Percentiles rank a stretch among this genome's conserved stretches.
Evolutionary conservation across 108 stramenopile genomes (phyloP).

Genomic region (Heterococcus sp.): DNA sequence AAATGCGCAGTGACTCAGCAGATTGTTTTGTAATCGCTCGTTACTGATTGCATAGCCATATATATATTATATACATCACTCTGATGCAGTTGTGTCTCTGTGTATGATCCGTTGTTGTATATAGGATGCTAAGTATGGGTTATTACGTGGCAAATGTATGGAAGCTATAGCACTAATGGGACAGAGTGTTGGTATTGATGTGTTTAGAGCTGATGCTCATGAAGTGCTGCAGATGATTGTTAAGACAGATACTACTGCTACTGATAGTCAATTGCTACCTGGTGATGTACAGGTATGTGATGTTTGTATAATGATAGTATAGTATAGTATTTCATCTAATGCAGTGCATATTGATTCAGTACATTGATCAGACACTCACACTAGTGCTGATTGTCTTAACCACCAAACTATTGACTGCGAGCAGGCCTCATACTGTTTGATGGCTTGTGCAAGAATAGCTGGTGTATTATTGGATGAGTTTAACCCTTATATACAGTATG

Average conservation of each 20-base stretch:
- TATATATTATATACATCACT: too few species aligned
- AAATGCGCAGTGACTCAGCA: not conserved
- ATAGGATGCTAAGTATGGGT: not conserved
- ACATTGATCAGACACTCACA: too few species aligned
- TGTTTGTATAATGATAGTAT: not conserved
- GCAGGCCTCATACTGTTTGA: not conserved
- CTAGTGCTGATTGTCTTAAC: too few species aligned
- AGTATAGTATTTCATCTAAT: too few species aligned
- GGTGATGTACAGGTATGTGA: not conserved
- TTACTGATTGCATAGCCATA: too few species aligned
- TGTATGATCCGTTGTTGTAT: too few species aligned
- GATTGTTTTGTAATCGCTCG: too few species aligned
- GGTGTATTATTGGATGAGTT: conserved; percentile 22
- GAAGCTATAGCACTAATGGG: conserved; percentile 36
- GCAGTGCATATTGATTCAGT: too few species aligned
- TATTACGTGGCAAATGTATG: conserved; percentile 24
- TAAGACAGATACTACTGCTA: not conserved
- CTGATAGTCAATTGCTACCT: not conserved
- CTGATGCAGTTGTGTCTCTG: too few species aligned
- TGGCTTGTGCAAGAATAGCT: conserved; percentile 17
- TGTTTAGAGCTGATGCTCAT: conserved; percentile 30
- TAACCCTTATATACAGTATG: conserved; percentile 11
- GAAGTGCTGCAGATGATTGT: not conserved
- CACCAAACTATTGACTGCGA: too few species aligned
- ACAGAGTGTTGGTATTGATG: conserved; percentile 13